Evolutionary conservation across 1,139 yeast genomes (phyloP), one percentile per base, ranked within the genome.

Genomic region (Suhomyces kunorum): DNA sequence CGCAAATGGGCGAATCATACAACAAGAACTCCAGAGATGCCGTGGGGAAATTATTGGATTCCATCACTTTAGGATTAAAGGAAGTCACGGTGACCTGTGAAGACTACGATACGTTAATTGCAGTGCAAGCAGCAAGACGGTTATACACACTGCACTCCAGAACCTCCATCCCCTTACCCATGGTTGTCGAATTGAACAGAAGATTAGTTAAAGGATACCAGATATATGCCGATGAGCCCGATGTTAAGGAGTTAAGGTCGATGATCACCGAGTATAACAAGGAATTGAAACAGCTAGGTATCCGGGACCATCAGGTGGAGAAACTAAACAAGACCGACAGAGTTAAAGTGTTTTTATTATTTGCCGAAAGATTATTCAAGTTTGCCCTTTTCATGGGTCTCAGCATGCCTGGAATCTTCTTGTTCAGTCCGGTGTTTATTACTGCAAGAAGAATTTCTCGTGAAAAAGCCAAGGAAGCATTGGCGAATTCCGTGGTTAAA

Each of bases 1-100:
- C 66, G 9, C 81, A 80, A 20, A 66, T 49, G 51, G 54, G 49
- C 6, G 18, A 29, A 15, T 36, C 27, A 5, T 50, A 50, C 31
- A 40, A 39, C 8, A 26, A 39, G 15, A 50, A 51, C 19, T 51
- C 63, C 6, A 42, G 53, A 14, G 58, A 51, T n/a, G 49, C 58
- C 2, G 54, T 58, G 13, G 45, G 49, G 40, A 80, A 81, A 40
- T 67, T 90, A 28, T 68, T 92, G 51, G 86, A 83, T 22, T 71
- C 75, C 17, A 78, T 90, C 33, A 81, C 92, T 4, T 78, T 82
- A 45, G 88, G 92, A 18, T 71, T 92, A 47, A 83, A 83, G 53
- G 83, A 95, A 3, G 98, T 90, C 19, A 90, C 98, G 2, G 95
- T 90, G 3, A 83, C 90, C 12, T 87, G 96, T 58, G 85, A 89